Conservation (phyloP, 2,329 filamentous ascomycete genomes). For the Exophiala aquamarina region DNA sequence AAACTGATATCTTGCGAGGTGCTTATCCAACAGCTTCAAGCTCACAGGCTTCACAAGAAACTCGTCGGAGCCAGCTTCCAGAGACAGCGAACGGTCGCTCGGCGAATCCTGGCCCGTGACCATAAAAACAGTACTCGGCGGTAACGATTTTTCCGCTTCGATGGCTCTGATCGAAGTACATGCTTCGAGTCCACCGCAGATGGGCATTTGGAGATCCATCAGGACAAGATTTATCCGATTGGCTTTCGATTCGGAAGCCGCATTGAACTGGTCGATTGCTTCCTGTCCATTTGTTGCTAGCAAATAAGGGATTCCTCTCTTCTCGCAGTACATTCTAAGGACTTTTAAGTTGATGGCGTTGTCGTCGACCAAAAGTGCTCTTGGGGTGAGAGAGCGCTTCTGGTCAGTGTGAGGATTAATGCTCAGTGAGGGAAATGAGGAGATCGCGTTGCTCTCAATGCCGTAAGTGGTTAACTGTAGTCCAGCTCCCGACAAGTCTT, state of each 20-base stretch:
- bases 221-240: slow-evolving; percentile 6
- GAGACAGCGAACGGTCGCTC: background rate
- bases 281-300: slow-evolving; percentile 9
- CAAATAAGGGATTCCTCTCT: slow-evolving; percentile 19
- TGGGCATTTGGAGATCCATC: slow-evolving; percentile 18
- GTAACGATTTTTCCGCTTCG: slow-evolving; percentile 1
- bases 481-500: background rate
- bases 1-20: background rate
- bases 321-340: slow-evolving; percentile 28
- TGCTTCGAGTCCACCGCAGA: slow-evolving; percentile 9
- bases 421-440: background rate
- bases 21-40: slow-evolving; percentile 6
- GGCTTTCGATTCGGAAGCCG: background rate
- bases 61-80: slow-evolving; percentile 7
- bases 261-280: slow-evolving; percentile 4
- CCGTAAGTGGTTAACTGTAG: no score
- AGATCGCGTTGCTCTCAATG: background rate
- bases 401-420: background rate
- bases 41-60: slow-evolving; percentile 11
- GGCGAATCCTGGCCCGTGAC: slow-evolving; percentile 15
- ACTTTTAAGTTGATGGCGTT: slow-evolving; percentile 27
- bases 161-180: slow-evolving; percentile 5
- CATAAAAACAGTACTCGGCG: slow-evolving; percentile 10
- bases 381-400: background rate
- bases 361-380: slow-evolving; percentile 22